Evolutionary conservation across 768 basidiomycete genomes (phyloP).

Genomic region (Rhodocollybia butyracea): DNA sequence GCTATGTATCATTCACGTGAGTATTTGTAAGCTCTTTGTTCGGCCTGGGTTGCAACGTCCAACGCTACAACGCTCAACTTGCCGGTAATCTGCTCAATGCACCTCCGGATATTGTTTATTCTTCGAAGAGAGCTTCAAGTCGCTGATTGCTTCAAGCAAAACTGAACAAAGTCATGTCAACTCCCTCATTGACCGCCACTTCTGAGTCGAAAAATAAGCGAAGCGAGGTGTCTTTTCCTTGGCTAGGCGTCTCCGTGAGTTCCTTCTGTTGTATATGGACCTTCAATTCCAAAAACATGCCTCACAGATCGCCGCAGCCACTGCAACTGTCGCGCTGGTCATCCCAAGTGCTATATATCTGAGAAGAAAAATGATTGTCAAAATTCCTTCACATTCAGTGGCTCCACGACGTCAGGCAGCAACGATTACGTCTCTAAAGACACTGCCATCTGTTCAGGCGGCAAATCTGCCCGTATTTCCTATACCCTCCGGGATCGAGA

Average conservation of each 20-base stretch:
- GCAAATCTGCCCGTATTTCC: not conserved
- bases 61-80: too few relatives aligned
- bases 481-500: not conserved
- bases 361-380: not conserved
- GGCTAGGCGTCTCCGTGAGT: not conserved
- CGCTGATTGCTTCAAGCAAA: too few relatives aligned
- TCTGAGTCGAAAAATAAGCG: not conserved
- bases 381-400: not conserved
- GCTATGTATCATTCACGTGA: too few relatives aligned
- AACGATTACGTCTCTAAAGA: not conserved
- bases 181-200: not conserved
- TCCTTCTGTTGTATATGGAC: not conserved
- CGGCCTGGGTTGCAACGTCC: too few relatives aligned
- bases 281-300: too few relatives aligned
- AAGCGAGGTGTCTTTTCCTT: not conserved
- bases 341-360: slow-evolving; percentile 4
- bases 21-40: too few relatives aligned
- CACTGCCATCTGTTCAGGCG: not conserved
- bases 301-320: not conserved
- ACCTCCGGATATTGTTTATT: too few relatives aligned
- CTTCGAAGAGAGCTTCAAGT: too few relatives aligned
- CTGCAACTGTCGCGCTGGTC: not conserved
- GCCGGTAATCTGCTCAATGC: too few relatives aligned
- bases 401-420: not conserved
- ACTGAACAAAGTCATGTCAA: too few relatives aligned